Evolutionary conservation across 1,284 basidiomycete genomes (phyloP), one percentile per base, ranked within the genome.

Genomic region (Malassezia caprae): DNA sequence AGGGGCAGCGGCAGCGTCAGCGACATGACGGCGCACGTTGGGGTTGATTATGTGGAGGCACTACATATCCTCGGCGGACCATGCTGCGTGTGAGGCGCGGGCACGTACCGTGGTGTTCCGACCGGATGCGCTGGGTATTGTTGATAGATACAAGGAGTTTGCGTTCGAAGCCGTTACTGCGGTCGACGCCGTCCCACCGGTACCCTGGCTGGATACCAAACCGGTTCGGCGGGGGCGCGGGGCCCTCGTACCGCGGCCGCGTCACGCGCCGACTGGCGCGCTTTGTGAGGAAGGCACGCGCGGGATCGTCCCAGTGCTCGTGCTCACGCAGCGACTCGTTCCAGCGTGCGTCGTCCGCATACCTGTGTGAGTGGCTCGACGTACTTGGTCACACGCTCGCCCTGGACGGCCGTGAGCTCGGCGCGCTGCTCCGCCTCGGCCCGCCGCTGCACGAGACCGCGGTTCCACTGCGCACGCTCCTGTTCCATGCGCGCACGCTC

Each of bases 131-230:
- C 66, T 79, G 80, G 30, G 85, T 82, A 69, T 91, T 91, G 59
- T 81, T 79, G 21, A 57, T 47, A 51, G 80, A 81, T 21, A 57
- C 39, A 45, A 73, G 62, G 6, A 63, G 78, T 65, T 89, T 90
- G 79, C 86, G 88, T 78, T 98, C 93, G 63, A 93, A 96, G 1
- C 93, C 93, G 62, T 85, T 98, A 1, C 89, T 83, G 53, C 91
- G 82, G 48, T 76, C 72, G 4, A 76, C 75, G 1, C 75, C 74
- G 48, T 96, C 93, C 93, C 91, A 98, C 64, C 93, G 81, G 73
- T 91, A 91, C 0, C 93, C 93, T 11, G 93, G 94, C 53, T 82
- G 84, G 62, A 99, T 96, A 23, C 85, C 85, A 75, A 93, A 98
- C 8, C 93, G 83, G 78, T 99, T 98, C 8, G 91, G 90, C 15